phyloP scores from a whole-genome alignment of 1,139 yeast genomes.

The Diutina ranongensis region DNA sequence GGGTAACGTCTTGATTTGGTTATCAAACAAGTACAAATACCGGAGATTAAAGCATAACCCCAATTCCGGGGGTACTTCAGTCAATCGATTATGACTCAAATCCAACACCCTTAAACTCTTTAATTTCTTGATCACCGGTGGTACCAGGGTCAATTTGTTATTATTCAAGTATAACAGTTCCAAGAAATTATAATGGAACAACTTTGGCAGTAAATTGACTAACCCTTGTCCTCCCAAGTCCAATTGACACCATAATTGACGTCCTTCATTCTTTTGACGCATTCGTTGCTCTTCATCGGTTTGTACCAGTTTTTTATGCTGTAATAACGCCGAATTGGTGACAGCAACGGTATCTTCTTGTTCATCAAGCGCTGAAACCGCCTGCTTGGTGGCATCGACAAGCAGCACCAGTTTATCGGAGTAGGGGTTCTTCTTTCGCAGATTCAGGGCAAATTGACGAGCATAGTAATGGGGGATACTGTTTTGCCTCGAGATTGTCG shows the following conservation, averaged over 20 bases:
- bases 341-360: constrained; percentile 18
- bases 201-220: constrained; percentile 52
- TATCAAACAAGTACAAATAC: constrained; percentile 80
- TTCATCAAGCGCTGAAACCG: constrained; percentile 34
- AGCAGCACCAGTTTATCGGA: constrained; percentile 32
- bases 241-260: constrained; percentile 88
- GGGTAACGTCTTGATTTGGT: constrained; percentile 66
- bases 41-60: constrained; percentile 76
- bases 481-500: constrained; percentile 63
- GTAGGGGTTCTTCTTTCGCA: constrained; percentile 42
- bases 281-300: constrained; percentile 72
- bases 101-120: constrained; percentile 75
- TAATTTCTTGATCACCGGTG: constrained; percentile 59
- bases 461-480: constrained; percentile 81
- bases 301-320: constrained; percentile 52
- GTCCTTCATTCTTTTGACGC: constrained; percentile 57
- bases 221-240: constrained; percentile 90
- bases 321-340: constrained; percentile 33
- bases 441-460: constrained; percentile 79
- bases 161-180: constrained; percentile 84
- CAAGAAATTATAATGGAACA: constrained; percentile 75
- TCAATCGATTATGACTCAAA: constrained; percentile 65
- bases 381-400: constrained; percentile 43
- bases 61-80: constrained; percentile 65
- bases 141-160: constrained; percentile 61